These are phyloP conservation scores for Cyclocybe cylindracea DNA, from an alignment of 768 basidiomycete genomes.

Conservation along the genomic window DNA sequence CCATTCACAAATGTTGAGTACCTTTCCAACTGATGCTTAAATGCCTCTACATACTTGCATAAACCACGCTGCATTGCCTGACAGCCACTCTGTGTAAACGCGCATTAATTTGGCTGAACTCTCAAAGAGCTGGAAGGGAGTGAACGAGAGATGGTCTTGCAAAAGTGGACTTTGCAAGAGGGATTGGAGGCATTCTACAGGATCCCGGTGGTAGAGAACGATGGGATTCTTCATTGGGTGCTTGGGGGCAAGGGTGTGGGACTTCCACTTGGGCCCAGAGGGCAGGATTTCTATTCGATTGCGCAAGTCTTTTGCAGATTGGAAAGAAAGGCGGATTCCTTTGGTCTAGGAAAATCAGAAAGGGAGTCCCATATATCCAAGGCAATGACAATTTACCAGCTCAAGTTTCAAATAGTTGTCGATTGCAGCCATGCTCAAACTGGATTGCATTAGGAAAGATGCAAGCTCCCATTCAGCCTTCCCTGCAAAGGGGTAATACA, in stretches of 20 bases:
- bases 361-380: background rate
- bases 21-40: background rate
- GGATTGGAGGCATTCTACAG: no score
- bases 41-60: slow-evolving; percentile 15
- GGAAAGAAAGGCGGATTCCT: no score
- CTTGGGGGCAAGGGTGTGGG: no score
- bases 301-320: no score
- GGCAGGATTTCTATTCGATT: no score
- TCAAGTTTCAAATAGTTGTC: slow-evolving; percentile 25
- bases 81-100: slow-evolving; percentile 13
- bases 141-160: background rate
- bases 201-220: no score
- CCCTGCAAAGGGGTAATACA: slow-evolving; percentile 32
- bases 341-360: no score
- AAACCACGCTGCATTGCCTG: slow-evolving; percentile 9
- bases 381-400: slow-evolving; percentile 16
- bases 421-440: slow-evolving; percentile 28
- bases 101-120: slow-evolving; percentile 6
- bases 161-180: no score
- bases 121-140: slow-evolving; percentile 8
- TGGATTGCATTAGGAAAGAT: slow-evolving; percentile 23
- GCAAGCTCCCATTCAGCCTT: slow-evolving; percentile 32
- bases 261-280: no score
- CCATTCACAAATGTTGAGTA: no score
- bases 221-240: no score